Evolutionary conservation across 306 rosid species (phyloP), one percentile per base, ranked within the genome.

Genomic region (Styphnolobium japonicum): DNA sequence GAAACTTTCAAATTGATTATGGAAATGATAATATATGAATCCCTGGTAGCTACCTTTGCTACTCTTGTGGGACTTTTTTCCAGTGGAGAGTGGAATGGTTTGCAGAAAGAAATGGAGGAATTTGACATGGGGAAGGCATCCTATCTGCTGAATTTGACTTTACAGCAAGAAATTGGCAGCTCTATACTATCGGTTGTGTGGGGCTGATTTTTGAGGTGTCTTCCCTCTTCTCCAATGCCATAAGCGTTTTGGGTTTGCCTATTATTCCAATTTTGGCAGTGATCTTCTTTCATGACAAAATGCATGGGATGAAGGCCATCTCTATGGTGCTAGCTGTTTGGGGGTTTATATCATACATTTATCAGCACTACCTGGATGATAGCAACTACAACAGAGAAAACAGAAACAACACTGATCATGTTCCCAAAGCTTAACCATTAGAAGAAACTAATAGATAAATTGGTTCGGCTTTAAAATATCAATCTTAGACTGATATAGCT

Each of bases 221-320:
- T 34, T 85, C 93, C 7, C 80, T 85, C n/a, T 89, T 89, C 74
- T 81, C 89, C 33, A 87, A 87, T 76, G 83, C 79, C 55, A 68
- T 87, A 15, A 85, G 82, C 36, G 84, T 78, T 40, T 33, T 89
- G 78, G 86, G 74, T 36, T 37, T 83, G 86, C 87, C 91, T 7
- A n/a, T 89, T 12, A 80, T 85, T 34, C 91, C 87, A 1, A 63
- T 87, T 83, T 51, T 87, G 29, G 89, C 89, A 1, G 67, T 85
- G 7, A 21, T 87, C 29, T 52, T 89, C 58, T 72, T 83, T 68
- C 88, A 83, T 34, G 89, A 89, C 40, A 75, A 66, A 23, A 78
- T 89, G 78, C 56, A 85, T 55, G 91, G 84, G 5, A 61, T 75
- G 14, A 89, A 87, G 80, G 86, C 22, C 19, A 71, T 85, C 5